These are phyloP conservation scores for Globisporangium splendens DNA, from an alignment of 352 stramenopile species.

Conservation along the genomic window DNA sequence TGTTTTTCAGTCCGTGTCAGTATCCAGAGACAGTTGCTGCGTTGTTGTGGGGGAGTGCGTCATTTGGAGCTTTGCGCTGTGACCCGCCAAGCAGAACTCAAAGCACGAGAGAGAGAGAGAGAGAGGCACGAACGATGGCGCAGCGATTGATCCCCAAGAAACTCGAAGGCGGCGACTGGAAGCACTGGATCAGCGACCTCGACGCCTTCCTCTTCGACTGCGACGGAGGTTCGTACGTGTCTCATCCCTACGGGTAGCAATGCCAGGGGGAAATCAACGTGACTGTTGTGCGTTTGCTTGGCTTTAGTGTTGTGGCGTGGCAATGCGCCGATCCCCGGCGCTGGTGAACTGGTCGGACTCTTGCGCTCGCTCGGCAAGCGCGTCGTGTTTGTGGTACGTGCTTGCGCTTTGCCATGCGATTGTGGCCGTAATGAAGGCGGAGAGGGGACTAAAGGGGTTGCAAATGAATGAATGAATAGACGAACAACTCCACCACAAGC, in stretches of 20 bases:
- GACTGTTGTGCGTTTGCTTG: not conserved
- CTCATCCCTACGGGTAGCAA: not conserved
- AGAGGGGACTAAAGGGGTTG: not conserved
- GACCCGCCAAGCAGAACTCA: conserved; percentile 7
- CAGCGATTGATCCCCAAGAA: conserved; percentile 24
- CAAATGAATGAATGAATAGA: conserved; percentile 28
- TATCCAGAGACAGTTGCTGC: conserved; percentile 12
- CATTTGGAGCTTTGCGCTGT: conserved; percentile 1
- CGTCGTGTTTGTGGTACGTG: conserved; percentile 76
- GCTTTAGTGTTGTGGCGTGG: conserved; percentile 63
- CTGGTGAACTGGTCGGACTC: conserved; percentile 59
- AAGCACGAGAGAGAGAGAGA: not conserved
- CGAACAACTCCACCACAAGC: conserved; percentile 85
- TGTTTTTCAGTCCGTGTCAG: conserved; percentile 13
- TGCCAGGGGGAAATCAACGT: not conserved
- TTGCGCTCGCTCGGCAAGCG: conserved; percentile 75
- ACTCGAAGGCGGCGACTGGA: conserved; percentile 35
- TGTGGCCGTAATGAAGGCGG: no score
- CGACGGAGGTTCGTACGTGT: conserved; percentile 51
- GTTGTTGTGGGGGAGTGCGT: not conserved
- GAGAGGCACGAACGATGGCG: conserved; percentile 5
- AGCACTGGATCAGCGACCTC: conserved; percentile 56
- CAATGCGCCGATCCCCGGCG: conserved; percentile 53
- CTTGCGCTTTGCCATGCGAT: no score
- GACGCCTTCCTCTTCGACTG: conserved; percentile 83